Evolutionary conservation across 2,329 filamentous ascomycete species (phyloP).

Genomic region (Alternaria dauci): DNA sequence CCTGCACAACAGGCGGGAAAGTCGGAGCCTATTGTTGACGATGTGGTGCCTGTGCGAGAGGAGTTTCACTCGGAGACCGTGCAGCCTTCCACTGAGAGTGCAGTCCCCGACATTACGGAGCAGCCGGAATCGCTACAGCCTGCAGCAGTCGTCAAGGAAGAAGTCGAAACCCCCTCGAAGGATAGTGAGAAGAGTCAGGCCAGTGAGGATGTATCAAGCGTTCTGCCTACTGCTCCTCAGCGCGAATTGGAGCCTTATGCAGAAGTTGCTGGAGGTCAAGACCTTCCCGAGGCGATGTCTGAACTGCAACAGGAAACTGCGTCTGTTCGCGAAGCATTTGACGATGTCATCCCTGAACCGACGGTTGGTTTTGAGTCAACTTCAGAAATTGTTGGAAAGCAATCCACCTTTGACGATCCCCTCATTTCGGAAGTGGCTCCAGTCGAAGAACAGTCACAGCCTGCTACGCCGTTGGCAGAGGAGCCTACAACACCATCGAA

Average conservation of each 20-base stretch:
- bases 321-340: not conserved
- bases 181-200: constrained; percentile 48
- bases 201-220: constrained; percentile 6
- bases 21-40: not conserved
- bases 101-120: not conserved
- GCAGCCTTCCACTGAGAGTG: not conserved
- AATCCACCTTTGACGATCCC: not conserved
- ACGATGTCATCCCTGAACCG: not conserved
- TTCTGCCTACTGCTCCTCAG: not conserved
- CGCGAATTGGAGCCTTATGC: not conserved
- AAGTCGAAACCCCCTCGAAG: constrained; percentile 43
- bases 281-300: not conserved
- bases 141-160: not conserved
- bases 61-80: not conserved
- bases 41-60: not conserved
- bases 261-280: not conserved
- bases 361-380: not conserved
- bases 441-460: constrained; percentile 8
- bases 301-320: not conserved
- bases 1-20: not conserved
- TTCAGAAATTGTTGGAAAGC: not conserved
- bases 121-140: constrained; percentile 8
- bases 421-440: not conserved
- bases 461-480: constrained; percentile 13
- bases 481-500: constrained; percentile 43